Conservation (phyloP, 805 yeast species). For the Metschnikowia corniflorae region DNA sequence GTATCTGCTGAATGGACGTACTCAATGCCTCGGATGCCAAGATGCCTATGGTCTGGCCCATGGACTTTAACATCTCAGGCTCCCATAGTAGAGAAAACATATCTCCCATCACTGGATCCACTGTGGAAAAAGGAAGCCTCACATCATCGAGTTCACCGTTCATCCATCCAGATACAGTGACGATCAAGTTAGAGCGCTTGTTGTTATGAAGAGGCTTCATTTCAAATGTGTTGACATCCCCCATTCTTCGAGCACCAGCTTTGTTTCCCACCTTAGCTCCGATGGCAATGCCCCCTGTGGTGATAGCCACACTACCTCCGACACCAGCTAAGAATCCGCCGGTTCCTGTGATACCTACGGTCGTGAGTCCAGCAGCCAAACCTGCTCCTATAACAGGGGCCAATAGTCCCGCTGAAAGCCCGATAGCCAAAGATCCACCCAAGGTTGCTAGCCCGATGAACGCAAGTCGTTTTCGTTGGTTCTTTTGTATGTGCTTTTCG, state of each 20-base stretch:
- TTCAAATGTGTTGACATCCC: slow-evolving; percentile 91
- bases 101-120: slow-evolving; percentile 98
- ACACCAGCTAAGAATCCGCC: slow-evolving; percentile 90
- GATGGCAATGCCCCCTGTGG: slow-evolving; percentile 84
- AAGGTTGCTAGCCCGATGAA: slow-evolving; percentile 93
- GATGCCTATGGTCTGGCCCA: slow-evolving; percentile 94
- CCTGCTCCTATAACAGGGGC: slow-evolving; percentile 99
- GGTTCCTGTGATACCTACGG: slow-evolving; percentile 94
- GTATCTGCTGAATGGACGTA: slow-evolving; percentile 89
- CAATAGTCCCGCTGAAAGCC: slow-evolving; percentile 88
- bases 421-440: slow-evolving; percentile 93
- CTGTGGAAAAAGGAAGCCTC: slow-evolving; percentile 90
- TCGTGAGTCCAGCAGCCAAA: slow-evolving; percentile 92
- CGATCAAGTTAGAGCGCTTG: slow-evolving; percentile 77
- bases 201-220: slow-evolving; percentile 90
- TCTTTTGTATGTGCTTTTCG: slow-evolving; percentile 64
- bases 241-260: slow-evolving; percentile 85
- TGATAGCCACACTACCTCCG: slow-evolving; percentile 93
- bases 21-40: slow-evolving; percentile 91
- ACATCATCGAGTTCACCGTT: slow-evolving; percentile 93
- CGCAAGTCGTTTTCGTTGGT: slow-evolving; percentile 64
- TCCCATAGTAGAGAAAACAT: slow-evolving; percentile 91
- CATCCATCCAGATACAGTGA: slow-evolving; percentile 98
- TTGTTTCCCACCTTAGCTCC: slow-evolving; percentile 86
- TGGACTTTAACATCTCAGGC: slow-evolving; percentile 93